Evolutionary conservation across 2,329 filamentous ascomycete species (phyloP), one percentile per base, ranked within the genome.

Genomic region (Epicoccum nigrum): DNA sequence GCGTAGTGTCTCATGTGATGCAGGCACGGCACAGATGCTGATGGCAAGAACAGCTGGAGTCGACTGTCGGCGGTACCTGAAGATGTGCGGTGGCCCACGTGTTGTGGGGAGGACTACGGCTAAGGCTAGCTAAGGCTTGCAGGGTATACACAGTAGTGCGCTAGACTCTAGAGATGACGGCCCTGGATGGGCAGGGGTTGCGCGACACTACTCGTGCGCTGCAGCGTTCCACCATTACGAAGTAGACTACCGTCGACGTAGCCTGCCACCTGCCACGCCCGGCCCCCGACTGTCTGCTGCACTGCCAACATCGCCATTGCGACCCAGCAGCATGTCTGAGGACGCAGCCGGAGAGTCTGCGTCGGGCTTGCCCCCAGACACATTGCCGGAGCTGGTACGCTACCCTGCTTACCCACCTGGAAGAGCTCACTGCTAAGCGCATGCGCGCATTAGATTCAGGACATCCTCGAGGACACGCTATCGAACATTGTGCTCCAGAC

Each of bases 401-500:
- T 53, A 49, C 40, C 23, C 21, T 30, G 11, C 15, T 31, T n/a
- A 31, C 45, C 25, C 44, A 47, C 42, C 40, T 48, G 39, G 33
- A 33, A 25, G 45, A 49, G 38, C 62, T 59, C 52, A 62, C 59
- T 63, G 66, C 65, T 69, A 62, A 69, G 43, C 45, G 47, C 28
- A 30, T 33, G 45, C 39, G 32, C 23, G 38, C 21, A 43, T 28
- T 44, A 73, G 72, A 72, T 69, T 7, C 62, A 52, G 31, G 62
- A 69, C 23, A 83, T 93, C 54, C 81, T 93, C 65, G 87, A 92
- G 65, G 88, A 92, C 67, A 75, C 87, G 48, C 77, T 93, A 55
- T 86, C 88, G 77, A 92, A 90, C 72, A 83, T 92, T 65, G 81
- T 92, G 60, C 86, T 89, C 72, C 87, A 90, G 69, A 80, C 90